Evolutionary conservation across 345 rosid genomes (phyloP), one percentile per base, ranked within the genome.

Genomic region (Excoecaria agallocha): DNA sequence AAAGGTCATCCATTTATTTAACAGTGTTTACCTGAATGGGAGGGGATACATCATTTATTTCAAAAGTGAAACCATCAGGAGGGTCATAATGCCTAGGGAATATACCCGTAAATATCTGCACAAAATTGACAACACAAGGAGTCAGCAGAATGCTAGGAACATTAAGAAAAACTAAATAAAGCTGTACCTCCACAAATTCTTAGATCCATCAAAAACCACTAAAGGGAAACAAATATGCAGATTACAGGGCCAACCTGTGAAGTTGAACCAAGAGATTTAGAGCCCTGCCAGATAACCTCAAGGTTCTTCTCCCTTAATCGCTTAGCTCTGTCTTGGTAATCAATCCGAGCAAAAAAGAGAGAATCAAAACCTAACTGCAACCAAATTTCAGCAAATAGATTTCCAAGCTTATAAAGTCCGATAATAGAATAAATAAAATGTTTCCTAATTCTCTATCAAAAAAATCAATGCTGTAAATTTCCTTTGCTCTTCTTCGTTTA

Each of bases 341-440:
- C 97, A 72, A 94, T 94, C 78, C 98, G 88, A 68, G 96, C 98
- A 83, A 94, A 94, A 79, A 84, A 94, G 57, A 93, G 90, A 11
- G 98, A 93, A 77, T 93, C 97, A 76, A 90, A 93, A 76, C 98
- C 98, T 72, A 93, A 61, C 98, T 94, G 91, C 86, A 86, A 76
- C 38, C 67, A 57, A 51, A 38, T 1, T 51, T 43, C 38, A 59
- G 50, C n/a, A 3, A 1, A 41, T 17, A 38, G 54, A 9, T 55
- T 70, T 12, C 65, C 11, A 61, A 81, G 54, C 16, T 66, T 66
- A 60, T 65, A 45, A n/a, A 39, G 9, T 16, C 17, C 38, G 11
- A 38, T 37, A 11, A 69, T 13, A 8, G 3, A 24, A 1, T 20
- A 63, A 22, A 50, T 59, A 24, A 49, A 7, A 60, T 35, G 45